Evolutionary conservation across 768 basidiomycete species (phyloP).

Genomic region (Serendipita indica): DNA sequence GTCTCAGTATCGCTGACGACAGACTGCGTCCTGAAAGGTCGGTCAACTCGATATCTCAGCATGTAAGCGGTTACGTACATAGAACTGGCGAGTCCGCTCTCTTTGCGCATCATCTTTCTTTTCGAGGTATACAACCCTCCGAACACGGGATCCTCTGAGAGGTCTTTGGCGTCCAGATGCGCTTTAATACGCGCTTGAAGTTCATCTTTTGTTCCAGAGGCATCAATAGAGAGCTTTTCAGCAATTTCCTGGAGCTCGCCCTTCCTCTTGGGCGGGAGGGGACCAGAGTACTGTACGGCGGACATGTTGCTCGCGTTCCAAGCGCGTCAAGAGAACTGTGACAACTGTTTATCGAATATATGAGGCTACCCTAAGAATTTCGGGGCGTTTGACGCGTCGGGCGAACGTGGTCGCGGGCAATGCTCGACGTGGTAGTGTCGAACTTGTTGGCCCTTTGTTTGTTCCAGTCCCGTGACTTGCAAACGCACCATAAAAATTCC

Average conservation of each 20-base stretch:
- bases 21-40: slow-evolving; percentile 18
- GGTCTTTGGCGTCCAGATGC: slow-evolving; percentile 43
- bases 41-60: slow-evolving; percentile 4
- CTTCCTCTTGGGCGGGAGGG: slow-evolving; percentile 40
- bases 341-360: no score
- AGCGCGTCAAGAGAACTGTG: not conserved
- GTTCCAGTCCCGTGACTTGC: not conserved
- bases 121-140: slow-evolving; percentile 33
- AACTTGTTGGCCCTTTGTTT: no score
- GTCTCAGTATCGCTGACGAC: slow-evolving; percentile 24
- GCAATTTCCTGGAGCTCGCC: slow-evolving; percentile 51
- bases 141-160: slow-evolving; percentile 45
- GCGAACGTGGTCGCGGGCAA: not conserved
- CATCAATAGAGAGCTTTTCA: slow-evolving; percentile 26
- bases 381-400: not conserved
- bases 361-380: not conserved
- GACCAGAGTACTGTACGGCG: not conserved
- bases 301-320: slow-evolving; percentile 5
- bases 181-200: slow-evolving; percentile 39
- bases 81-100: slow-evolving; percentile 4
- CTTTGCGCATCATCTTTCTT: slow-evolving; percentile 8
- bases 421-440: not conserved
- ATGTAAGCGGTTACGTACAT: not conserved
- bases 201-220: slow-evolving; percentile 50
- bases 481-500: not conserved